phyloP scores from a whole-genome alignment of 257 asterid genomes.

The Misopates orontium region DNA sequence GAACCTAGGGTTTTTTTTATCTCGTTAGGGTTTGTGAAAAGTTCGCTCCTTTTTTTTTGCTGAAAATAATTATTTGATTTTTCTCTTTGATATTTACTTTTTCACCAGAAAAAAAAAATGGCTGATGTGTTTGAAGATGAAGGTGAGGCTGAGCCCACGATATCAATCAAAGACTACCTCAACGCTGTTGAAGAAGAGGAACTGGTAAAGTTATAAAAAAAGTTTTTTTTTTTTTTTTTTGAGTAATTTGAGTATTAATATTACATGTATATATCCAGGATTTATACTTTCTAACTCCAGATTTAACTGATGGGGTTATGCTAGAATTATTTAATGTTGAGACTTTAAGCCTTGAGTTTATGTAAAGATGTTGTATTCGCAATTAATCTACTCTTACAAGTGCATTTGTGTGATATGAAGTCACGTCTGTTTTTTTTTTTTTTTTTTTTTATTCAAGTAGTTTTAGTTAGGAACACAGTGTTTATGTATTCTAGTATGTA shows the following conservation, averaged over 20 bases:
- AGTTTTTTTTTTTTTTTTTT: not conserved
- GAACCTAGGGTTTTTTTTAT: not conserved
- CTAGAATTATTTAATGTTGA: not conserved
- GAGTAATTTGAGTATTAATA: not conserved
- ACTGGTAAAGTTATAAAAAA: conserved; percentile 37
- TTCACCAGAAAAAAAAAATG: conserved; percentile 42
- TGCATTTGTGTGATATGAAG: conserved; percentile 2
- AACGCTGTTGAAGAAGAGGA: conserved; percentile 80
- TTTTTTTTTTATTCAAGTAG: no score
- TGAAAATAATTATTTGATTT: not conserved
- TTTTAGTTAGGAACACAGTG: not conserved
- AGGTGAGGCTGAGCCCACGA: conserved; percentile 60
- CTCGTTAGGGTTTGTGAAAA: not conserved
- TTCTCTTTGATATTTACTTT: not conserved
- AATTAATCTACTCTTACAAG: not conserved
- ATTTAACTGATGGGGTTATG: not conserved
- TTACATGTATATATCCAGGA: not conserved
- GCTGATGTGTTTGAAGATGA: conserved; percentile 70
- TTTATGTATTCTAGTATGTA: not conserved
- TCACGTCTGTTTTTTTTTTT: not conserved
- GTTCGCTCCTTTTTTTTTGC: not conserved
- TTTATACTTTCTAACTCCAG: not conserved
- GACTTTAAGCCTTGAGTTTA: not conserved
- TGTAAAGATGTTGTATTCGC: not conserved
- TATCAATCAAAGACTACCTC: conserved; percentile 73